These are phyloP conservation scores for Copromyces sp. DNA, from an alignment of 495 filamentous ascomycete genomes.

Conservation along the genomic window DNA sequence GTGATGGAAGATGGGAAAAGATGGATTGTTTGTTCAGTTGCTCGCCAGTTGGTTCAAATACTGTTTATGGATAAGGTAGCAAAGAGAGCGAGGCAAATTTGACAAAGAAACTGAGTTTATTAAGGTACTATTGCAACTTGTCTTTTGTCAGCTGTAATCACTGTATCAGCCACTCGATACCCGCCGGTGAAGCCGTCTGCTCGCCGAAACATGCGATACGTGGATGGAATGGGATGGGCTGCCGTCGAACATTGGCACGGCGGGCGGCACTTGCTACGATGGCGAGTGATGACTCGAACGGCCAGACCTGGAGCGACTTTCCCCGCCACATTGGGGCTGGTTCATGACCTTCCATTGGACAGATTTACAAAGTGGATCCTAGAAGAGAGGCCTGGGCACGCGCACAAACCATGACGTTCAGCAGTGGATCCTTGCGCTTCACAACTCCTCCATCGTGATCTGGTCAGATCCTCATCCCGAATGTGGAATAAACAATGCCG, in stretches of 20 bases:
- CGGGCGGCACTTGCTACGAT: neutral
- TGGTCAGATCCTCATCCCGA: neutral
- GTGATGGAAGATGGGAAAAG: neutral
- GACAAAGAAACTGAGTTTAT: neutral
- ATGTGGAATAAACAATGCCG: neutral
- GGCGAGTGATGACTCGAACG: conserved; percentile 21
- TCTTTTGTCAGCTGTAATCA: neutral
- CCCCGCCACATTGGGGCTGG: conserved; percentile 20
- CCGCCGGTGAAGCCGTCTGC: neutral
- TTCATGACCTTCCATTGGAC: neutral
- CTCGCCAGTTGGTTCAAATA: neutral
- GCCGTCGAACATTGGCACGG: conserved; percentile 19
- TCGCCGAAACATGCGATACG: neutral
- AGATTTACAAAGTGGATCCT: neutral
- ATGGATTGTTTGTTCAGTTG: neutral
- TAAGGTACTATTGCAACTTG: neutral
- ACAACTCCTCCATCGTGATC: neutral
- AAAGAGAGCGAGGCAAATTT: conserved; percentile 1
- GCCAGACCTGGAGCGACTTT: conserved; percentile 5
- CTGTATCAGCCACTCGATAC: neutral
- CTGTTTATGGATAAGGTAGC: neutral
- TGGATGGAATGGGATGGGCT: conserved; percentile 21
- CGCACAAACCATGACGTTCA: neutral
- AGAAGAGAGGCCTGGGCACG: neutral
- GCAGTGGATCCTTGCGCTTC: neutral